Evolutionary conservation across 148 eudicot genomes (phyloP).

Genomic region (Cornus suecica): DNA sequence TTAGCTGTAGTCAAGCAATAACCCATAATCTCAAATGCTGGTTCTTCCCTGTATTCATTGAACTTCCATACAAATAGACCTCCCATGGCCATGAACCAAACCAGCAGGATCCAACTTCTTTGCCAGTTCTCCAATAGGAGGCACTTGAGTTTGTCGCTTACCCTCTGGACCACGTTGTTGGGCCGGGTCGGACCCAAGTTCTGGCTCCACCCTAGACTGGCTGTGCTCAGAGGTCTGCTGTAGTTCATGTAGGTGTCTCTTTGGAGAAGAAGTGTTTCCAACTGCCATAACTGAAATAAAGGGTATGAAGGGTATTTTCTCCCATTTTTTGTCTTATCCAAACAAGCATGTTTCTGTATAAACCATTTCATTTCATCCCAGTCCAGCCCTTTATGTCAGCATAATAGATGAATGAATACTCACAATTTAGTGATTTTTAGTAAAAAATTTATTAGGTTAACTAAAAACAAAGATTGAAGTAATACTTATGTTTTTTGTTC

Average conservation of each 20-base stretch:
- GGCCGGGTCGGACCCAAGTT: slow-evolving; percentile 46
- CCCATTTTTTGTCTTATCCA: neutral
- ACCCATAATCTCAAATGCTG: slow-evolving; percentile 85
- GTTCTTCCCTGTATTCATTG: slow-evolving; percentile 55
- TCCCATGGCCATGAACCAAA: slow-evolving; percentile 67
- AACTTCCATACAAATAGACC: slow-evolving; percentile 82
- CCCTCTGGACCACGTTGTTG: slow-evolving; percentile 31
- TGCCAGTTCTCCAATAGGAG: slow-evolving; percentile 82
- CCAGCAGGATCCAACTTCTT: slow-evolving; percentile 64
- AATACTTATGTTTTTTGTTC: too few relatives aligned
- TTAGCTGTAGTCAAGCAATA: slow-evolving; percentile 87
- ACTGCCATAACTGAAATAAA: slow-evolving; percentile 79
- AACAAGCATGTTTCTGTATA: neutral
- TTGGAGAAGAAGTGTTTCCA: slow-evolving; percentile 79
- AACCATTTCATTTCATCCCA: neutral
- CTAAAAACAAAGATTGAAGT: too few relatives aligned
- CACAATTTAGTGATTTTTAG: too few relatives aligned
- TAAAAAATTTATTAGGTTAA: too few relatives aligned
- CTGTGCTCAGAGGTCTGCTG: slow-evolving; percentile 76
- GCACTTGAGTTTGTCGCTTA: slow-evolving; percentile 53
- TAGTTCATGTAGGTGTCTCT: slow-evolving; percentile 83
- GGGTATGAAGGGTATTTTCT: neutral
- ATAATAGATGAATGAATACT: too few relatives aligned
- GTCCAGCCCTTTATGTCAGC: neutral
- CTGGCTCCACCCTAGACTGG: slow-evolving; percentile 73